Percentiles rank a stretch among this genome's conserved stretches.
These are phyloP conservation scores for Claviceps pazoutovae DNA, from an alignment of 2,329 filamentous ascomycete species.

Conservation along the genomic window DNA sequence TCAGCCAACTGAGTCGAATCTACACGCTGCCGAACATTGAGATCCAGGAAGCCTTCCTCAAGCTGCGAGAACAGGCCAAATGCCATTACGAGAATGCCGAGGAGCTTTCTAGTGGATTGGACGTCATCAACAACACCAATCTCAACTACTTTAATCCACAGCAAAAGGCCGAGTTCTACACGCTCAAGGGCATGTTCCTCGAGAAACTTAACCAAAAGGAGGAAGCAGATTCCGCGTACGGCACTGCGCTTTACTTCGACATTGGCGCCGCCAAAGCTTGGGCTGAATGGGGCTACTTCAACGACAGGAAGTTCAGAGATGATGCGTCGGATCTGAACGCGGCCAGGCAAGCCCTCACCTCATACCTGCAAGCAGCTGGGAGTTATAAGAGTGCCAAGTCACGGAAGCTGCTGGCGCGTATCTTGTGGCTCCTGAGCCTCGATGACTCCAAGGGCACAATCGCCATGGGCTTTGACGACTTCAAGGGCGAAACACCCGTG, in stretches of 20 bases:
- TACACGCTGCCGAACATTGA: conserved; percentile 99
- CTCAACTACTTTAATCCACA: conserved; percentile 93
- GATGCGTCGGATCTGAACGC: conserved; percentile 69
- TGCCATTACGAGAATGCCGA: conserved; percentile 95
- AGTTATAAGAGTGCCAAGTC: conserved; percentile 97
- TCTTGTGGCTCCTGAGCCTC: conserved; percentile 88
- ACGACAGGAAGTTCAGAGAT: conserved; percentile 89
- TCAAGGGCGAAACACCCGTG: conserved; percentile 91
- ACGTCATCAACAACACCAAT: conserved; percentile 99
- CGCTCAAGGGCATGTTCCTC: conserved; percentile 97
- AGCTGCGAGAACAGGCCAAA: conserved; percentile 95
- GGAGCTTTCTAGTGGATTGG: conserved; percentile 81
- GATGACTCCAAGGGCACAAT: conserved; percentile 79
- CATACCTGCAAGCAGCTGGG: conserved; percentile 88
- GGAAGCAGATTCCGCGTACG: conserved; percentile 87
- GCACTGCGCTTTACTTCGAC: conserved; percentile 89
- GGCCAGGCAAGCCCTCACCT: conserved; percentile 84
- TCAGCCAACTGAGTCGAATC: conserved; percentile 90
- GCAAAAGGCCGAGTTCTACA: conserved; percentile 98
- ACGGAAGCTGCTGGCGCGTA: conserved; percentile 79
- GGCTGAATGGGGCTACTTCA: conserved; percentile 99
- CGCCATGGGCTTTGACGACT: conserved; percentile 79
- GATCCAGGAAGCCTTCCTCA: conserved; percentile 97
- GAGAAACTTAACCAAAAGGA: conserved; percentile 84
- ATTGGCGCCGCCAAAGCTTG: conserved; percentile 92